phyloP scores from a whole-genome alignment of 345 rosid genomes.

The Eucalyptus tenuipes region DNA sequence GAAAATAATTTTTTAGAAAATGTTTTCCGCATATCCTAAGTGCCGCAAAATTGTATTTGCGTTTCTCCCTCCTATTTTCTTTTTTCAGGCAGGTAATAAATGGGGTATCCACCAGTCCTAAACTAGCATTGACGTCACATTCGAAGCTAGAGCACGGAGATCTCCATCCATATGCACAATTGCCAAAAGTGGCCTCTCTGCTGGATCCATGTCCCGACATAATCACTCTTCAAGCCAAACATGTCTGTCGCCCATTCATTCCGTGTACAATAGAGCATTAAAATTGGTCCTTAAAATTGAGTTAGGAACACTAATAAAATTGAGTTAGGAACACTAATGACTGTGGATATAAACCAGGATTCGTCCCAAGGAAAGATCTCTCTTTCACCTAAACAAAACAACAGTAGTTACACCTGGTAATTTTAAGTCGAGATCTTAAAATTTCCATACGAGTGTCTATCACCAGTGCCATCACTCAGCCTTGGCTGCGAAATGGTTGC shows the following conservation, averaged over 20 bases:
- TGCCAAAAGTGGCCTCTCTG: not conserved
- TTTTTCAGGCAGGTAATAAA: not conserved
- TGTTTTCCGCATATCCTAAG: too few relatives aligned
- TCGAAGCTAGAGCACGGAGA: not conserved
- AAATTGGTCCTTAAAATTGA: not conserved
- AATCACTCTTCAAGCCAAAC: not conserved
- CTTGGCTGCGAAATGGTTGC: slow-evolving; percentile 73
- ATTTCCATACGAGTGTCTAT: not conserved
- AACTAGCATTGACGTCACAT: not conserved
- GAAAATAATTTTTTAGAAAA: too few relatives aligned
- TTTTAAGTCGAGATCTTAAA: not conserved
- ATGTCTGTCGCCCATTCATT: not conserved
- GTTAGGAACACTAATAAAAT: not conserved
- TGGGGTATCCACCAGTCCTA: not conserved
- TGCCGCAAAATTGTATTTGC: not conserved
- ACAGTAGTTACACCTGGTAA: not conserved
- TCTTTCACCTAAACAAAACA: not conserved
- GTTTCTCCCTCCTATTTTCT: not conserved
- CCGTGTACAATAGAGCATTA: not conserved
- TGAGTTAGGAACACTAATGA: not conserved
- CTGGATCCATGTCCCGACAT: not conserved
- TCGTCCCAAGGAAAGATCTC: not conserved
- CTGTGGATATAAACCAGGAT: not conserved
- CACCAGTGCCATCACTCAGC: slow-evolving; percentile 29
- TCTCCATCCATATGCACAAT: not conserved